Percentiles rank a stretch among this genome's conserved stretches.
Conservation (phyloP, 768 basidiomycete species). For the Mycena olivaceomarginata region DNA sequence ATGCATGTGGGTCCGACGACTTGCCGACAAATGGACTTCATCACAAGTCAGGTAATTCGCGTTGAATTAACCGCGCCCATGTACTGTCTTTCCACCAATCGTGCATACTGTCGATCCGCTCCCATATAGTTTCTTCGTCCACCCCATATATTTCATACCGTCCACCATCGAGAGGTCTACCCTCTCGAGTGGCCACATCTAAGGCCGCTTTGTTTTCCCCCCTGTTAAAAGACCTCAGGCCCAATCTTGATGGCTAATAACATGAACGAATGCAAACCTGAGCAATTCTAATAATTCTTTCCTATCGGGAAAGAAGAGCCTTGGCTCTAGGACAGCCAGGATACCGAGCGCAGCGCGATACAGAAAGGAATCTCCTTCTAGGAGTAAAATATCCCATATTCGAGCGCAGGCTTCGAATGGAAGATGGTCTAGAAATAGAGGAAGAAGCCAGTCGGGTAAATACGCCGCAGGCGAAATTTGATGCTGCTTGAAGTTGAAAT, state of each 20-base stretch:
- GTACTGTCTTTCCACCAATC: slow-evolving; percentile 97
- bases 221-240: slow-evolving; percentile 57
- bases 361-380: slow-evolving; percentile 94
- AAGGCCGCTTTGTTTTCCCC: slow-evolving; percentile 90
- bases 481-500: slow-evolving; percentile 96
- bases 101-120: slow-evolving; percentile 86
- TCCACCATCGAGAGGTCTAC: slow-evolving; percentile 75
- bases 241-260: slow-evolving; percentile 15
- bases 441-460: slow-evolving; percentile 87
- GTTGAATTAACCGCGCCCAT: slow-evolving; percentile 87
- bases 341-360: slow-evolving; percentile 91
- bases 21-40: slow-evolving; percentile 45
- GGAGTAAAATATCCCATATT: slow-evolving; percentile 90
- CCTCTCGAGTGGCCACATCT: slow-evolving; percentile 88
- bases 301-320: slow-evolving; percentile 92
- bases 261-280: slow-evolving; percentile 61
- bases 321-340: slow-evolving; percentile 87
- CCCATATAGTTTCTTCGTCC: slow-evolving; percentile 91
- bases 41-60: slow-evolving; percentile 89
- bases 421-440: slow-evolving; percentile 90
- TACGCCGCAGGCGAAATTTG: slow-evolving; percentile 92
- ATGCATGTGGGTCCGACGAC: background rate
- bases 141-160: slow-evolving; percentile 93
- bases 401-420: slow-evolving; percentile 94
- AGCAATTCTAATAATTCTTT: slow-evolving; percentile 88